Conservation (phyloP, 2,329 filamentous ascomycete genomes). For the Pseudocercospora vitis region DNA sequence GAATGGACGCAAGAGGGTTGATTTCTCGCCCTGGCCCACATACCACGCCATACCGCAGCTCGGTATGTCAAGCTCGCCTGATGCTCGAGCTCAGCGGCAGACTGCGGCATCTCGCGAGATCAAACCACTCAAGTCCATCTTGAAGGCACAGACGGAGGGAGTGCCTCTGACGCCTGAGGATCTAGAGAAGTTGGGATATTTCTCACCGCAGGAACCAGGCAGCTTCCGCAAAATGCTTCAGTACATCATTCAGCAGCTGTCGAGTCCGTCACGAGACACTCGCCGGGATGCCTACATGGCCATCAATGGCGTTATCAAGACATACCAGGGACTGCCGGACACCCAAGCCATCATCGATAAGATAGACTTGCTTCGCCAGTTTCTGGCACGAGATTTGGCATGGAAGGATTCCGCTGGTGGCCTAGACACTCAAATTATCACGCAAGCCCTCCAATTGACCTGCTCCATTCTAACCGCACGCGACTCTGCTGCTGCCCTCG, state of each 20-base stretch:
- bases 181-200: slow-evolving; percentile 41
- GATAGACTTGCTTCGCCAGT: slow-evolving; percentile 74
- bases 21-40: slow-evolving; percentile 60
- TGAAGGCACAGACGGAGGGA: slow-evolving; percentile 64
- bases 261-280: slow-evolving; percentile 67
- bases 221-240: slow-evolving; percentile 79
- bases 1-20: slow-evolving; percentile 57
- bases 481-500: slow-evolving; percentile 59
- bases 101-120: slow-evolving; percentile 51
- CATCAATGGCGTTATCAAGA: slow-evolving; percentile 71
- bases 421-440: slow-evolving; percentile 67
- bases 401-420: slow-evolving; percentile 52
- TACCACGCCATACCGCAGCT: slow-evolving; percentile 42
- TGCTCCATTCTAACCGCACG: slow-evolving; percentile 71
- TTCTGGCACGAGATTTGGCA: slow-evolving; percentile 78
- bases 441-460: slow-evolving; percentile 75
- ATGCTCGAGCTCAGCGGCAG: slow-evolving; percentile 35
- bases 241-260: slow-evolving; percentile 78
- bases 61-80: slow-evolving; percentile 41
- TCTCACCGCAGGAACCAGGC: slow-evolving; percentile 51
- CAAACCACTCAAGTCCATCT: slow-evolving; percentile 69
- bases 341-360: slow-evolving; percentile 70
- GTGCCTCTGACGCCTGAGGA: slow-evolving; percentile 40
- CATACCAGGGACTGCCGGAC: slow-evolving; percentile 80
- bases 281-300: slow-evolving; percentile 85